phyloP scores from a whole-genome alignment of 257 asterid species.

The Solanum raphanifolium region DNA sequence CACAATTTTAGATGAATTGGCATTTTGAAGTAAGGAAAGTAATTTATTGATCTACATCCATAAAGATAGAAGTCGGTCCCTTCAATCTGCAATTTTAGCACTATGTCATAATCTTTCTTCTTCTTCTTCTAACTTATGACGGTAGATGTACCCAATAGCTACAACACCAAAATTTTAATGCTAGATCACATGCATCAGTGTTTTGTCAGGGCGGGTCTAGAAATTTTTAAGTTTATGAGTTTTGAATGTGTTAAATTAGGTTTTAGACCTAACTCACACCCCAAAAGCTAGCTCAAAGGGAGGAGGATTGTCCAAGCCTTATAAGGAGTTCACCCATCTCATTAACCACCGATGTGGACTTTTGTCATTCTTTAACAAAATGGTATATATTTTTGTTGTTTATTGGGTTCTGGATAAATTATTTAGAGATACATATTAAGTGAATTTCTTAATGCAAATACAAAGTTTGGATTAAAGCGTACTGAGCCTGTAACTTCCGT shows the following conservation, averaged over 20 bases:
- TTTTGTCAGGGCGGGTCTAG: neutral
- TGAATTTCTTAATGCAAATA: neutral
- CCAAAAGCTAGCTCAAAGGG: no score
- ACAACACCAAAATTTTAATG: neutral
- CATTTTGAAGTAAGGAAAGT: neutral
- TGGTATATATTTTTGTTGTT: neutral
- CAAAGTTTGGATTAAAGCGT: neutral
- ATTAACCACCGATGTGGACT: no score
- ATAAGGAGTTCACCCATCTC: no score
- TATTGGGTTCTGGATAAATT: neutral
- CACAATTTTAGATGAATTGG: neutral
- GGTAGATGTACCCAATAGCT: neutral
- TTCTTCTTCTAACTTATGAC: neutral
- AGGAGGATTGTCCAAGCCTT: no score
- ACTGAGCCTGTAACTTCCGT: fast-evolving
- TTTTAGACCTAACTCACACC: no score
- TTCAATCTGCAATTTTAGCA: neutral
- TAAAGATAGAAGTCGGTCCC: neutral
- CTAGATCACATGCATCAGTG: neutral
- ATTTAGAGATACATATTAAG: neutral
- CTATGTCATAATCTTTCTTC: neutral
- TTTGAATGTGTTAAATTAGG: no score
- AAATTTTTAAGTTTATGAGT: neutral
- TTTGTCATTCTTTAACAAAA: no score
- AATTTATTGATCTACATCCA: neutral